Conservation (phyloP, 192 early-diverging fungal genomes). For the Rhizophagus sp. region DNA sequence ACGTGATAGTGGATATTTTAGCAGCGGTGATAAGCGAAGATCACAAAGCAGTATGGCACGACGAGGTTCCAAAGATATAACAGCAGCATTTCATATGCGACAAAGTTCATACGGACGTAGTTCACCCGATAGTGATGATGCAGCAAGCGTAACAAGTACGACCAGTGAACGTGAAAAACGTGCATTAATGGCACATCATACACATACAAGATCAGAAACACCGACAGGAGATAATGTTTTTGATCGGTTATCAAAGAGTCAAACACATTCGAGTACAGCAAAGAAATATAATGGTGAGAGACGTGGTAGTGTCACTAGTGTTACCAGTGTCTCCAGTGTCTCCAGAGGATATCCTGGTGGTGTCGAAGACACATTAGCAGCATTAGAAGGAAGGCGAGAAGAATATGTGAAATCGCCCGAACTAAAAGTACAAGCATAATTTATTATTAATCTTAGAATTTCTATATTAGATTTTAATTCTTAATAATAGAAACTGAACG, state of each 20-base stretch:
- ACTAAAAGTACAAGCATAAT: not conserved
- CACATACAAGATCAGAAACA: conserved; percentile 14
- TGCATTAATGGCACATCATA: not conserved
- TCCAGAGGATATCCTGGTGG: not conserved
- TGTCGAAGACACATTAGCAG: not conserved
- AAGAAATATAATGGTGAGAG: not conserved
- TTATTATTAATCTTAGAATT: not conserved
- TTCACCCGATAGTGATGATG: conserved; percentile 17
- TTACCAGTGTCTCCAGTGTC: too few species aligned
- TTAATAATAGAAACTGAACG: too few species aligned
- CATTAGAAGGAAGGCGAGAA: not conserved
- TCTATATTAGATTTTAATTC: not conserved
- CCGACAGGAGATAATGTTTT: conserved; percentile 4
- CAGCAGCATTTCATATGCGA: not conserved
- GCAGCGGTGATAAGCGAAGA: conserved; percentile 15
- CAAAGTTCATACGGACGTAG: conserved; percentile 7
- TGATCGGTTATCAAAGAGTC: conserved; percentile 21
- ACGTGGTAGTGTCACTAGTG: not conserved
- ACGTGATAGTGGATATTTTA: conserved; percentile 29
- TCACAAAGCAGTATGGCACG: conserved; percentile 13
- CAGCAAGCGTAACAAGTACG: not conserved
- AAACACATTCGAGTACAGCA: conserved; percentile 16
- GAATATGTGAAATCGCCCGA: not conserved
- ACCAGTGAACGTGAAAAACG: conserved; percentile 21
- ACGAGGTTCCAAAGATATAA: conserved; percentile 21